Conservation (phyloP, 306 rosid genomes). For the Vicia sativa region DNA sequence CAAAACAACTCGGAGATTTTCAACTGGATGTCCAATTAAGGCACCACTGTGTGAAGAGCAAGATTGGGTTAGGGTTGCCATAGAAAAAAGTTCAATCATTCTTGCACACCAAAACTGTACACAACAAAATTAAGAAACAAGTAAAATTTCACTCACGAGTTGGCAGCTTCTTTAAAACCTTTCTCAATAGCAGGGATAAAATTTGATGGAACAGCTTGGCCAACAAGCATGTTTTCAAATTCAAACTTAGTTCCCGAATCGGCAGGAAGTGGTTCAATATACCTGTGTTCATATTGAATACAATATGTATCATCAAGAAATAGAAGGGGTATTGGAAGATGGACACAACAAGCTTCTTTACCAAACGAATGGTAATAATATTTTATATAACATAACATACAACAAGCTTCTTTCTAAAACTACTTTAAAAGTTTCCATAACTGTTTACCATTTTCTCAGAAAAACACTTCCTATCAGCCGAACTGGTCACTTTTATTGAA, state of each 20-base stretch:
- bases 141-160: slow-evolving; percentile 66
- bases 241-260: slow-evolving; percentile 83
- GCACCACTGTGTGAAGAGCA: slow-evolving; percentile 72
- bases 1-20: slow-evolving; percentile 77
- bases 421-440: neutral
- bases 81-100: slow-evolving; percentile 25
- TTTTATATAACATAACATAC: neutral
- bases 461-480: neutral
- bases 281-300: slow-evolving; percentile 53
- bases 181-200: slow-evolving; percentile 96
- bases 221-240: slow-evolving; percentile 90
- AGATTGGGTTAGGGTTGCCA: slow-evolving; percentile 10
- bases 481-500: neutral
- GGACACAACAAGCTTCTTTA: slow-evolving; percentile 20
- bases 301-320: slow-evolving; percentile 7
- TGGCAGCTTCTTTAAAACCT: slow-evolving; percentile 97
- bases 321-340: slow-evolving; percentile 3
- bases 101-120: neutral
- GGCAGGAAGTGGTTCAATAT: slow-evolving; percentile 85
- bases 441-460: neutral
- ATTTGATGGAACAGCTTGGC: slow-evolving; percentile 94
- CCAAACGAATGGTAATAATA: slow-evolving; percentile 10
- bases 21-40: slow-evolving; percentile 97
- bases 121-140: slow-evolving; percentile 2
- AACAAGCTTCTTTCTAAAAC: neutral